Conservation (phyloP, 116 monocot species). For the Posidonia oceanica region DNA sequence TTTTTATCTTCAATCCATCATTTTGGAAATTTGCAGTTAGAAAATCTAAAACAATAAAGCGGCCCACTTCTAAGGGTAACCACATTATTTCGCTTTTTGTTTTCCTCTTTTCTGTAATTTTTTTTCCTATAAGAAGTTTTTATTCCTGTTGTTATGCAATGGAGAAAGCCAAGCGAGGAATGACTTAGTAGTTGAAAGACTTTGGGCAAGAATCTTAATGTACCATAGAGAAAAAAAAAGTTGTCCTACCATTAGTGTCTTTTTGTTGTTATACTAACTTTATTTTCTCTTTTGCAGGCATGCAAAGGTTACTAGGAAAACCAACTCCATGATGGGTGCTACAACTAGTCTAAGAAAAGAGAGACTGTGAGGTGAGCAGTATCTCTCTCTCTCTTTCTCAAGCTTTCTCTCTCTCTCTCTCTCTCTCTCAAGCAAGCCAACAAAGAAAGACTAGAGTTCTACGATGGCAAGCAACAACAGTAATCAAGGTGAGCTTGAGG, state of each 20-base stretch:
- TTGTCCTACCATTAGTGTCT: neutral
- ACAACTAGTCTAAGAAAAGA: too few relatives aligned
- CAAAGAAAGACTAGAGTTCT: too few relatives aligned
- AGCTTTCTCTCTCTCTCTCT: too few relatives aligned
- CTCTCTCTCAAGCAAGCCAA: too few relatives aligned
- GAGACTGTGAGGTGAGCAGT: too few relatives aligned
- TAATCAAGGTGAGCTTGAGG: too few relatives aligned
- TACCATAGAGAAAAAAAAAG: neutral
- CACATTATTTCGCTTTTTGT: neutral
- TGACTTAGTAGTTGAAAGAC: neutral
- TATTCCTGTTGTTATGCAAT: neutral
- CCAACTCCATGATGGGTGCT: neutral
- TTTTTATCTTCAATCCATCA: neutral
- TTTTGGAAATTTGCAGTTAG: neutral
- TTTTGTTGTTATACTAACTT: too few relatives aligned
- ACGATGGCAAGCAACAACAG: too few relatives aligned
- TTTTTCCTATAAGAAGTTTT: neutral
- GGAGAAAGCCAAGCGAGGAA: neutral
- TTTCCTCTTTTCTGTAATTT: neutral
- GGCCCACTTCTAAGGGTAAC: constrained; percentile 1
- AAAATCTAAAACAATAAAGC: constrained; percentile 9
- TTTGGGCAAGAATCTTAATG: neutral
- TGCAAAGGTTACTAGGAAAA: neutral
- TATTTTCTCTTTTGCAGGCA: neutral
- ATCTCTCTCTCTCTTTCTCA: too few relatives aligned